These are phyloP conservation scores for Sarcodon aspratus DNA, from an alignment of 768 basidiomycete genomes.

Conservation along the genomic window DNA sequence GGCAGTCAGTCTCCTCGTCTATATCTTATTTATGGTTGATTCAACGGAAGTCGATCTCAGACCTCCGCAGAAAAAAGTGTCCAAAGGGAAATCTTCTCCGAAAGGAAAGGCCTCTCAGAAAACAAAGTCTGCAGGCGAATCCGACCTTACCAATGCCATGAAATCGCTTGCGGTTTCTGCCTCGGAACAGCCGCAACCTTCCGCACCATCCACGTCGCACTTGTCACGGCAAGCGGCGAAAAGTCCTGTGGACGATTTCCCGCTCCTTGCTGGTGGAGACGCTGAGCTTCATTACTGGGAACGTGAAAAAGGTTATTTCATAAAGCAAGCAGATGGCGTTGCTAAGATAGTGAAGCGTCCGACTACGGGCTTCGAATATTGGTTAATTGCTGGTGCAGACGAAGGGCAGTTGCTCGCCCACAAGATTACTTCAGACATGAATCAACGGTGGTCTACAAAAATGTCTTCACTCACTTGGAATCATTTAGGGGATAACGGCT, in stretches of 20 bases:
- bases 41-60: slow-evolving; percentile 3
- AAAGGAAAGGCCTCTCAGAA: slow-evolving; percentile 5
- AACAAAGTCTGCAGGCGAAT: slow-evolving; percentile 4
- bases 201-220: background rate
- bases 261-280: slow-evolving; percentile 25
- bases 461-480: slow-evolving; percentile 85
- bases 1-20: slow-evolving; percentile 49
- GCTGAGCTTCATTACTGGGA: slow-evolving; percentile 61
- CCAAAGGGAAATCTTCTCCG: slow-evolving; percentile 8
- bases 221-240: slow-evolving; percentile 6
- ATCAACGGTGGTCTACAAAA: slow-evolving; percentile 51
- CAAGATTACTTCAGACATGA: slow-evolving; percentile 55
- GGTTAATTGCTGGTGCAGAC: slow-evolving; percentile 41
- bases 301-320: slow-evolving; percentile 33
- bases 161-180: slow-evolving; percentile 6
- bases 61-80: slow-evolving; percentile 13
- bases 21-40: background rate
- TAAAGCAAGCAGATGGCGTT: slow-evolving; percentile 38
- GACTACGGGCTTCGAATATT: slow-evolving; percentile 41
- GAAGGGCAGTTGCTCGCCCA: slow-evolving; percentile 47
- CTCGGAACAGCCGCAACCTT: slow-evolving; percentile 2
- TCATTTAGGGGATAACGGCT: slow-evolving; percentile 39
- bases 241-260: slow-evolving; percentile 7
- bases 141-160: slow-evolving; percentile 6
- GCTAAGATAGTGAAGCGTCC: slow-evolving; percentile 39